Percentiles rank a stretch among this genome's conserved stretches.
These are phyloP conservation scores for Ophiostoma piceae DNA, from an alignment of 2,329 filamentous ascomycete species.

Conservation along the genomic window DNA sequence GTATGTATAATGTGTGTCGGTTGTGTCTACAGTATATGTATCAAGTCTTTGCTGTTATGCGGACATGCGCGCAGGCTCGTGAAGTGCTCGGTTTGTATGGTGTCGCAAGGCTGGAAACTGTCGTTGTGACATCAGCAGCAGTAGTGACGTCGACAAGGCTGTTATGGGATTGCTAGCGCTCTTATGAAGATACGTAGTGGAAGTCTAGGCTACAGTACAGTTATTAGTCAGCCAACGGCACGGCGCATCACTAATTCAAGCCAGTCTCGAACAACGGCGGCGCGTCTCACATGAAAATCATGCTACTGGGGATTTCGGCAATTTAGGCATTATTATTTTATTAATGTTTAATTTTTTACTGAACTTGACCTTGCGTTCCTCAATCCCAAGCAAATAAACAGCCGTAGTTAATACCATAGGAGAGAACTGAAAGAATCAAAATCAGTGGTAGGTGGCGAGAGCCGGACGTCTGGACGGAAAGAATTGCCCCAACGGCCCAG, in stretches of 20 bases:
- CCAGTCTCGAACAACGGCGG: background rate
- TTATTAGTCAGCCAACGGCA: background rate
- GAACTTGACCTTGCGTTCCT: background rate
- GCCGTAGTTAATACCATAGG: background rate
- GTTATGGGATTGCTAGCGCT: conserved; percentile 1
- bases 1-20: background rate
- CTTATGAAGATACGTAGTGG: background rate
- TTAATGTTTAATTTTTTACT: background rate
- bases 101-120: background rate
- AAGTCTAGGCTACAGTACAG: background rate
- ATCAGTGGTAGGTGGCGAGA: background rate
- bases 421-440: background rate
- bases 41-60: background rate
- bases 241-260: background rate
- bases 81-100: background rate
- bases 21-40: background rate
- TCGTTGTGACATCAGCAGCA: background rate
- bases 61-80: background rate
- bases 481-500: background rate
- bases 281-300: background rate
- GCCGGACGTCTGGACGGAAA: background rate
- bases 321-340: background rate
- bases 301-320: background rate
- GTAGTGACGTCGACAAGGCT: conserved; percentile 14
- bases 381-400: conserved; percentile 3